Percentiles rank a stretch among this genome's conserved stretches.
These are phyloP conservation scores for Marchantia paleacea DNA, from an alignment of 225 moss, liverwort and hornwort species.

Conservation along the genomic window DNA sequence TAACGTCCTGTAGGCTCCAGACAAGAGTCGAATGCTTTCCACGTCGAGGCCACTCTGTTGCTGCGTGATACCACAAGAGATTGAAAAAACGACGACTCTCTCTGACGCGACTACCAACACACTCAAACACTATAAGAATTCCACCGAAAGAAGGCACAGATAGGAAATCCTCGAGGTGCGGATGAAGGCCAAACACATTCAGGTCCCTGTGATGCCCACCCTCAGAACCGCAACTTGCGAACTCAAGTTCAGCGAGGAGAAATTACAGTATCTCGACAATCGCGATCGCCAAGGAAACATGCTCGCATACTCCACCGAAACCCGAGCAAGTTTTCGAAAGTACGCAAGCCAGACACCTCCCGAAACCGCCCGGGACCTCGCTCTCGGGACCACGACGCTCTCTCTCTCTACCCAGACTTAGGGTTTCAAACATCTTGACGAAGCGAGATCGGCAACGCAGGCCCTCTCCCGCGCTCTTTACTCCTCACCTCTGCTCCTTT, in stretches of 20 bases:
- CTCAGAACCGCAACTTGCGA: background rate
- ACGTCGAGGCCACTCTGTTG: no score
- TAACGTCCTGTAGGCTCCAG: background rate
- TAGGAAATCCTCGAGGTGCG: background rate
- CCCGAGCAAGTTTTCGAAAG: background rate
- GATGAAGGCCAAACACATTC: no score
- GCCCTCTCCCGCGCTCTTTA: slow-evolving; percentile 5
- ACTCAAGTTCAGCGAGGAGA: background rate
- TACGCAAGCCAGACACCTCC: background rate
- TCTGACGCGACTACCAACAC: background rate
- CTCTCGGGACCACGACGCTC: background rate
- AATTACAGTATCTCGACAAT: background rate
- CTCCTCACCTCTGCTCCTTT: background rate
- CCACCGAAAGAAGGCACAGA: background rate
- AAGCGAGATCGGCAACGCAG: background rate
- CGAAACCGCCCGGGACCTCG: slow-evolving; percentile 4
- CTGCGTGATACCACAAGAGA: background rate
- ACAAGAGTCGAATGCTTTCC: background rate
- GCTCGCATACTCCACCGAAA: background rate
- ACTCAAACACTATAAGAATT: background rate
- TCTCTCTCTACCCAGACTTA: background rate
- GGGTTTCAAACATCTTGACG: background rate
- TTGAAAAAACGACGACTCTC: background rate
- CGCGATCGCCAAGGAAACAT: background rate
- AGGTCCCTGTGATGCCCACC: background rate